Percentiles rank a stretch among this genome's conserved stretches.
Evolutionary conservation across 2,329 filamentous ascomycete species (phyloP).

Genomic region (Dryadomyces quercus-mongolicae): DNA sequence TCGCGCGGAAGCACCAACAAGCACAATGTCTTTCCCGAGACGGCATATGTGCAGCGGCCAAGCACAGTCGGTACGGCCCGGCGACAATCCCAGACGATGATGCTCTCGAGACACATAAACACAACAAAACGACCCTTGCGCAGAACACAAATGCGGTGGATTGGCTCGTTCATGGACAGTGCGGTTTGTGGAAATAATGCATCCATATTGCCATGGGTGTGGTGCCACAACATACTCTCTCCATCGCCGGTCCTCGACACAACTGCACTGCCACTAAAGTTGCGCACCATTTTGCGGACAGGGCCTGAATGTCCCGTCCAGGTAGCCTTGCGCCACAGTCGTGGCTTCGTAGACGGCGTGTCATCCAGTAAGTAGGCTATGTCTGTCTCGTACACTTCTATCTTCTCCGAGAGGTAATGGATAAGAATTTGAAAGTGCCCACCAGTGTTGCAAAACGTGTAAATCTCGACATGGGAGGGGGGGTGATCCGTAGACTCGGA

Average conservation of each 20-base stretch:
- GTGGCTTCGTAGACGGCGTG: slow-evolving; percentile 38
- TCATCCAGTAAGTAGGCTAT: slow-evolving; percentile 75
- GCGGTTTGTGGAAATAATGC: slow-evolving; percentile 42
- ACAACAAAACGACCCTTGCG: slow-evolving; percentile 68
- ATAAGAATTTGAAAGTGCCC: slow-evolving; percentile 61
- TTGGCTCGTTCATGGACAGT: slow-evolving; percentile 55
- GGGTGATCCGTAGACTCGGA: not conserved
- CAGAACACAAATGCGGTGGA: slow-evolving; percentile 69
- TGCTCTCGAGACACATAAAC: slow-evolving; percentile 59
- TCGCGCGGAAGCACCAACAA: slow-evolving; percentile 59
- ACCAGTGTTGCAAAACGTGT: slow-evolving; percentile 56
- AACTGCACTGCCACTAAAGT: slow-evolving; percentile 66
- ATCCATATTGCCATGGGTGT: slow-evolving; percentile 39
- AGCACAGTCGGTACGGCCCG: slow-evolving; percentile 45
- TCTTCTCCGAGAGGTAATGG: slow-evolving; percentile 75
- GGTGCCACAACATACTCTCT: slow-evolving; percentile 75
- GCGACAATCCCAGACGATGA: slow-evolving; percentile 73
- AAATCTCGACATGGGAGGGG: slow-evolving; percentile 49
- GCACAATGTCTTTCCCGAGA: slow-evolving; percentile 64
- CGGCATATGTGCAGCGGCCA: slow-evolving; percentile 42
- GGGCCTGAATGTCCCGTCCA: slow-evolving; percentile 79
- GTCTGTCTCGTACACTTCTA: slow-evolving; percentile 70
- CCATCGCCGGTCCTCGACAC: slow-evolving; percentile 70
- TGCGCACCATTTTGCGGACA: slow-evolving; percentile 77
- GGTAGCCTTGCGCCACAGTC: slow-evolving; percentile 49